These are phyloP conservation scores for Pittosporum tobira DNA, from an alignment of 129 eudicot genomes.

Conservation along the genomic window DNA sequence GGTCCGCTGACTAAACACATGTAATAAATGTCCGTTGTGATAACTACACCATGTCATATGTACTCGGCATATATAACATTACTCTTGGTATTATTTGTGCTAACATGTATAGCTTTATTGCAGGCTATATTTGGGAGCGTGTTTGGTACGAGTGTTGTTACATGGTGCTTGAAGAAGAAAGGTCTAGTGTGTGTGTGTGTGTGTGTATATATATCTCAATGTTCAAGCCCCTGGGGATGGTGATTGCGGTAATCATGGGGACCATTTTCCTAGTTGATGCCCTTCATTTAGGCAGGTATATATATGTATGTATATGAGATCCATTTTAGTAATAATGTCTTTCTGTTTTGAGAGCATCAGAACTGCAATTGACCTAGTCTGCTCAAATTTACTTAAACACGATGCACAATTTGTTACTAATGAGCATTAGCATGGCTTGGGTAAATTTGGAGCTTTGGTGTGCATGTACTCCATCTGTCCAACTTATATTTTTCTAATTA, in stretches of 20 bases:
- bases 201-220: no score
- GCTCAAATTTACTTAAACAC: no score
- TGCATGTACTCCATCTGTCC: no score
- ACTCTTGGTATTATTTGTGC: neutral
- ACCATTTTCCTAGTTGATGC: constrained; percentile 42
- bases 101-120: constrained; percentile 1
- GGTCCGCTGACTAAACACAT: no score
- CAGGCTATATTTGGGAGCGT: constrained; percentile 40
- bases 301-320: no score
- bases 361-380: neutral
- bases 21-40: no score
- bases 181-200: constrained; percentile 66
- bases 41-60: no score
- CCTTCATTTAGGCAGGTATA: constrained; percentile 57
- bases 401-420: no score
- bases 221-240: constrained; percentile 55
- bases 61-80: no score
- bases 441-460: no score
- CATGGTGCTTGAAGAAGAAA: constrained; percentile 54
- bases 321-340: neutral
- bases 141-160: constrained; percentile 29
- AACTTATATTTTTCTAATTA: no score
- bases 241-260: constrained; percentile 49
- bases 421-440: no score
- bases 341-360: neutral